phyloP scores from a whole-genome alignment of 805 yeast genomes.

The Helenozyma rhizophorensis region DNA sequence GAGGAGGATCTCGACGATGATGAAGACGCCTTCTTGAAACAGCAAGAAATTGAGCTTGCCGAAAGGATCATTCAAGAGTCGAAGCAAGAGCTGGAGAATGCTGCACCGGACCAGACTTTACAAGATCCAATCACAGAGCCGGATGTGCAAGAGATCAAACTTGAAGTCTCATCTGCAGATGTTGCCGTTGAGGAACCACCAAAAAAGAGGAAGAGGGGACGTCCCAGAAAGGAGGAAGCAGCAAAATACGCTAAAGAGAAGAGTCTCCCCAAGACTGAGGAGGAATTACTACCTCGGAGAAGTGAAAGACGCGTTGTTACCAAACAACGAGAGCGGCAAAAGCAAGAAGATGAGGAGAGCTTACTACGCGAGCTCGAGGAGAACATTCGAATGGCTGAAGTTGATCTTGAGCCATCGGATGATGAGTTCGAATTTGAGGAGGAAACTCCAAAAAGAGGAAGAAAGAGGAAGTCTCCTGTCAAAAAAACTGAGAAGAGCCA shows the following conservation, averaged over 20 bases:
- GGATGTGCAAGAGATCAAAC: slow-evolving; percentile 1
- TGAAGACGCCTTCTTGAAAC: slow-evolving; percentile 24
- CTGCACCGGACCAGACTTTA: too few species aligned
- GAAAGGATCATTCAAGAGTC: slow-evolving; percentile 32
- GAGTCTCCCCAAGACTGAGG: background rate
- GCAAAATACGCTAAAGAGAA: slow-evolving; percentile 3
- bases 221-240: slow-evolving; percentile 10
- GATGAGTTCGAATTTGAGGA: too few species aligned
- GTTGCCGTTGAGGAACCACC: slow-evolving; percentile 8
- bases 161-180: too few species aligned
- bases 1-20: slow-evolving; percentile 30
- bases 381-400: too few species aligned
- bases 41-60: slow-evolving; percentile 42
- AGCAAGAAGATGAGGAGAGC: background rate
- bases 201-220: slow-evolving; percentile 12
- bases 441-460: too few species aligned
- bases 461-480: background rate
- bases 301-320: slow-evolving; percentile 4
- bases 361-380: too few species aligned
- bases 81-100: too few species aligned
- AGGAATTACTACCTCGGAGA: background rate
- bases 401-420: too few species aligned
- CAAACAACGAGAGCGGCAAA: slow-evolving; percentile 1
- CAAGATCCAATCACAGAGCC: too few species aligned
- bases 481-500: background rate